phyloP scores from a whole-genome alignment of 2,329 filamentous ascomycete genomes.

The Colletotrichum plurivorum region DNA sequence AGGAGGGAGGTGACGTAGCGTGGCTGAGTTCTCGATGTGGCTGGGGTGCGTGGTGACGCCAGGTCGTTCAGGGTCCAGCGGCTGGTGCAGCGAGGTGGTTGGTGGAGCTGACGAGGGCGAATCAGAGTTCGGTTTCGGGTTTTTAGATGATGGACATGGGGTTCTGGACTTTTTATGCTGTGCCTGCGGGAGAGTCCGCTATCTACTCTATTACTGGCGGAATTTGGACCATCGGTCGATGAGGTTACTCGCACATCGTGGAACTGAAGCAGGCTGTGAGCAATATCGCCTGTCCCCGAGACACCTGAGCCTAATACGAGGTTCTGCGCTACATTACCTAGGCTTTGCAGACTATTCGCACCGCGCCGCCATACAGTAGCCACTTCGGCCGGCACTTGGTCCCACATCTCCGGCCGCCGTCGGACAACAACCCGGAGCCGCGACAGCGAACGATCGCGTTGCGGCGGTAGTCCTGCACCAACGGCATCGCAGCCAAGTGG shows the following conservation, averaged over 20 bases:
- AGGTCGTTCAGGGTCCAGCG: not conserved
- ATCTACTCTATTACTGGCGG: not conserved
- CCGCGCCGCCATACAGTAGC: too few species aligned
- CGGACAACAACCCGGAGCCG: too few species aligned
- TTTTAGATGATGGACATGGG: constrained; percentile 9
- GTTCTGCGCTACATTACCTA: not conserved
- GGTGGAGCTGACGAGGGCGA: not conserved
- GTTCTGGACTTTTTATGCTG: constrained; percentile 21
- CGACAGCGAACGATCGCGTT: too few species aligned
- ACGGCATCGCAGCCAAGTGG: too few species aligned
- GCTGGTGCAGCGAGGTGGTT: not conserved
- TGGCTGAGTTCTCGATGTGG: constrained; percentile 19
- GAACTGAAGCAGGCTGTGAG: not conserved
- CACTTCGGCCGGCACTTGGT: too few species aligned
- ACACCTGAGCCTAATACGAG: not conserved
- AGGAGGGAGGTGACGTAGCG: constrained; percentile 24
- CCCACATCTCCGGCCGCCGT: too few species aligned
- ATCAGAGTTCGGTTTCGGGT: not conserved
- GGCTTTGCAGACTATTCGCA: not conserved
- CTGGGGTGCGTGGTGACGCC: constrained; percentile 14
- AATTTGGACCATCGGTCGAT: not conserved
- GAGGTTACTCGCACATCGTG: constrained; percentile 14
- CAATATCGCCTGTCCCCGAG: not conserved
- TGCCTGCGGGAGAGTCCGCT: constrained; percentile 25
- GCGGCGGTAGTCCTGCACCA: too few species aligned